phyloP scores from a whole-genome alignment of 2,329 filamentous ascomycete species.

The Torrubiella hemipterigena region DNA sequence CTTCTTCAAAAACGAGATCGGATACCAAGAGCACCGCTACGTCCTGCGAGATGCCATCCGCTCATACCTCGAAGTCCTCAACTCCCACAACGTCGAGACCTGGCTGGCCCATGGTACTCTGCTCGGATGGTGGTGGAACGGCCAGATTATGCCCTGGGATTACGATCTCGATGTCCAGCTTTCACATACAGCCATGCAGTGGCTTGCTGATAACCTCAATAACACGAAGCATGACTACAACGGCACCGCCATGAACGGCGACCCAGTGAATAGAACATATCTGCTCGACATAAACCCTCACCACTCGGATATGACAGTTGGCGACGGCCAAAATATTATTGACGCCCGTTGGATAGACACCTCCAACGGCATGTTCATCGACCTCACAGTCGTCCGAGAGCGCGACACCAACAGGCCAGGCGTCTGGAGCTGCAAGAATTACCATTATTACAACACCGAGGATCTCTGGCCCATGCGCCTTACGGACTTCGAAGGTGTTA shows the following conservation, averaged over 20 bases:
- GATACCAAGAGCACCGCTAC: conserved; percentile 53
- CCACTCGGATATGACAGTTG: conserved; percentile 45
- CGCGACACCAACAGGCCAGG: conserved; percentile 48
- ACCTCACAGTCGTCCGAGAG: conserved; percentile 68
- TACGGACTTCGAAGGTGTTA: conserved; percentile 63
- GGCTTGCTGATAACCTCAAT: conserved; percentile 56
- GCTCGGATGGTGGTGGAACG: conserved; percentile 85
- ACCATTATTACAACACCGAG: conserved; percentile 56
- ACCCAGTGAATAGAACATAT: conserved; percentile 37
- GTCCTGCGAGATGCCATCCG: conserved; percentile 59
- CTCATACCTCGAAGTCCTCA: conserved; percentile 60
- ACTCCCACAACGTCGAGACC: conserved; percentile 56
- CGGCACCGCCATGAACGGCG: conserved; percentile 29
- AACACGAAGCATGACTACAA: conserved; percentile 51
- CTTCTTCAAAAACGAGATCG: conserved; percentile 52
- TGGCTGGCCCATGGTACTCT: conserved; percentile 82
- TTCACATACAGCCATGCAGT: conserved; percentile 50
- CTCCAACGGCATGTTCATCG: conserved; percentile 66
- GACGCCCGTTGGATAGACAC: conserved; percentile 76
- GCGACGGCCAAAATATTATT: conserved; percentile 66
- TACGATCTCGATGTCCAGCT: conserved; percentile 78
- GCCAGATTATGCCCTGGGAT: conserved; percentile 68
- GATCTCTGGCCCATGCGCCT: conserved; percentile 68
- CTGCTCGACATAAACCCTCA: conserved; percentile 70
- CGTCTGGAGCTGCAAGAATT: conserved; percentile 70